Conservation (phyloP, 441 rosid genomes). For the Populus hybrid region DNA sequence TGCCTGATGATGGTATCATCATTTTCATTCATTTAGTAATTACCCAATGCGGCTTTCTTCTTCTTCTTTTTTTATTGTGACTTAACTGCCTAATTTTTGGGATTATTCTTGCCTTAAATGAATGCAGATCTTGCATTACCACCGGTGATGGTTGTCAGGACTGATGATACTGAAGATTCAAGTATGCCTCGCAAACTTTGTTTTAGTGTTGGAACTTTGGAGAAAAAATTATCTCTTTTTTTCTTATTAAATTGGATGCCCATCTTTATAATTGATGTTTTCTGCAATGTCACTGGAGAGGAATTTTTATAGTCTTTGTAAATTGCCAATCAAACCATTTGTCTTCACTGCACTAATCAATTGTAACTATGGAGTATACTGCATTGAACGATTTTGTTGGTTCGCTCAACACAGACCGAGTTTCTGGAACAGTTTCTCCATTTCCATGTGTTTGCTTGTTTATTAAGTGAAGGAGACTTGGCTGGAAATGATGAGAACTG, state of each 20-base stretch:
- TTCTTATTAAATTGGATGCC: background rate
- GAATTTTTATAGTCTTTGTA: background rate
- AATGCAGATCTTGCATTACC: slow-evolving; percentile 80
- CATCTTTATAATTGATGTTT: background rate
- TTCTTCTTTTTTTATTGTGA: background rate
- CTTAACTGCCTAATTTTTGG: background rate
- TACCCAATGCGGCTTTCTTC: background rate
- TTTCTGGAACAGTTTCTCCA: background rate
- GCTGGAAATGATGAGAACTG: background rate
- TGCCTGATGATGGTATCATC: slow-evolving; percentile 76
- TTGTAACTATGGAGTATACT: background rate
- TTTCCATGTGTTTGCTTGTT: background rate
- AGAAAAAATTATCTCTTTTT: background rate
- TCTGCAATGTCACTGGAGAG: background rate
- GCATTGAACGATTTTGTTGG: background rate
- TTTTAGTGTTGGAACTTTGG: background rate
- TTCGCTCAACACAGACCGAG: background rate
- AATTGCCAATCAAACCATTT: background rate
- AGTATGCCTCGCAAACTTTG: slow-evolving; percentile 38
- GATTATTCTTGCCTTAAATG: slow-evolving; percentile 1
- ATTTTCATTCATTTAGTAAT: background rate
- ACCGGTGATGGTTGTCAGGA: slow-evolving; percentile 62
- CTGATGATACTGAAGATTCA: slow-evolving; percentile 85
- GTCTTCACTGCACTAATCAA: background rate
- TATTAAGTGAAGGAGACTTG: background rate